Percentiles rank a stretch among this genome's conserved stretches.
Conservation (phyloP, 108 stramenopile species). For the Poteriospumella lacustris region DNA sequence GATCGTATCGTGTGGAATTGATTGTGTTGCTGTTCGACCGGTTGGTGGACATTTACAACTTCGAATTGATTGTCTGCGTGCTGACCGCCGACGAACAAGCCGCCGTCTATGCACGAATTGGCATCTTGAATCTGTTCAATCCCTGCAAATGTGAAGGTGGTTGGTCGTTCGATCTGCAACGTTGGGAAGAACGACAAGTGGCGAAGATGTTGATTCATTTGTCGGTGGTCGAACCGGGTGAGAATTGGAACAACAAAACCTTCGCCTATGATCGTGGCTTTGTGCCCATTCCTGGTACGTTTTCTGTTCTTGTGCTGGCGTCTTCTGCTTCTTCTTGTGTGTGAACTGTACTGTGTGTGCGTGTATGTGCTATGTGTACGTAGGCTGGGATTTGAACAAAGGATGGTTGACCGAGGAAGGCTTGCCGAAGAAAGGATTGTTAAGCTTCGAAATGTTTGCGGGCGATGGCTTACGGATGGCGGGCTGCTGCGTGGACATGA, state of each 20-base stretch:
- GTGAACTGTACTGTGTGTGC: background rate
- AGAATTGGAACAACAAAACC: conserved; percentile 10
- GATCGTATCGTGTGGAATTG: conserved; percentile 29
- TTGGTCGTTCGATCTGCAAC: background rate
- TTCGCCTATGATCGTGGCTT: conserved; percentile 23
- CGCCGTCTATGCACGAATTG: background rate
- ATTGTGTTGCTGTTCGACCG: background rate
- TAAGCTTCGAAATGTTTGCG: background rate
- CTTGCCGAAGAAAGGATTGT: conserved; percentile 4
- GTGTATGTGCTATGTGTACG: too few species aligned
- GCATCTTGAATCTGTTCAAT: conserved; percentile 17
- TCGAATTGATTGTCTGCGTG: conserved; percentile 2
- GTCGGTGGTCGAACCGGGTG: conserved; percentile 23
- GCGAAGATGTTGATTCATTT: conserved; percentile 13
- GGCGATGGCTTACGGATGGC: background rate
- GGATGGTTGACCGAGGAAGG: conserved; percentile 24
- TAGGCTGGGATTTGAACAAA: conserved; percentile 1
- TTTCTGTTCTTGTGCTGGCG: background rate
- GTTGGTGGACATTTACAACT: conserved; percentile 14
- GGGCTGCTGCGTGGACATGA: background rate
- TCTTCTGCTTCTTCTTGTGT: background rate
- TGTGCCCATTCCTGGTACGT: conserved; percentile 3
- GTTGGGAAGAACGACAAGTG: conserved; percentile 18
- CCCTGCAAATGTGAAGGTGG: conserved; percentile 10
- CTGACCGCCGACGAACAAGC: conserved; percentile 22